Percentiles rank a stretch among this genome's conserved stretches.
Conservation (phyloP, 2,329 filamentous ascomycete genomes). For the Aureobasidium melanogenum region DNA sequence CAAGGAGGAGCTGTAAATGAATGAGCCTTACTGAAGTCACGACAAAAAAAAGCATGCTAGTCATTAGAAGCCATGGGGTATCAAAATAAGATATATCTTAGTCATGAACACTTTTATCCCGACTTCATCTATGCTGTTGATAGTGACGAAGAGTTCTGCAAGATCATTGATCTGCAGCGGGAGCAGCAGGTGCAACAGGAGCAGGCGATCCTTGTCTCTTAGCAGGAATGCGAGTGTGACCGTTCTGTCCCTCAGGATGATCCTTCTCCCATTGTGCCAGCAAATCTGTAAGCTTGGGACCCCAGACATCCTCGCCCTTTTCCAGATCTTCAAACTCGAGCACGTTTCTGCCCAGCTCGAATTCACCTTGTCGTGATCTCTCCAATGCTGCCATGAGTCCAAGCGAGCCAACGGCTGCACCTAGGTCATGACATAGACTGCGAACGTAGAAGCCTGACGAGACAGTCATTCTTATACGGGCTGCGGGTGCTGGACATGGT, state of each 20-base stretch:
- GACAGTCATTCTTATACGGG: slow-evolving; percentile 79
- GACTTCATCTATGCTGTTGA: not conserved
- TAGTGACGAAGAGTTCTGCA: slow-evolving; percentile 11
- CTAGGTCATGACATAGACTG: slow-evolving; percentile 86
- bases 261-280: slow-evolving; percentile 7
- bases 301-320: slow-evolving; percentile 74
- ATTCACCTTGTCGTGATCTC: slow-evolving; percentile 73
- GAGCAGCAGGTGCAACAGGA: not conserved
- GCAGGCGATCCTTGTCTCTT: not conserved
- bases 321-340: slow-evolving; percentile 70
- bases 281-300: slow-evolving; percentile 50
- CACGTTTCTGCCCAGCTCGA: slow-evolving; percentile 63
- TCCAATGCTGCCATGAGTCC: slow-evolving; percentile 80
- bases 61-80: not conserved
- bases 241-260: not conserved
- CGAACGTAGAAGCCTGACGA: slow-evolving; percentile 96
- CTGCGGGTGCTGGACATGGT: slow-evolving; percentile 54
- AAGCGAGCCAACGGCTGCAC: slow-evolving; percentile 68
- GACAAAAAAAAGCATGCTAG: not conserved
- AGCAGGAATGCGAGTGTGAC: not conserved
- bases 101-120: not conserved
- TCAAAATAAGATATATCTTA: not conserved
- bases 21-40: not conserved
- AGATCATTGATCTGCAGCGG: not conserved
- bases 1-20: slow-evolving; percentile 26